A percentile compares a stretch with the other conserved stretches of the same genome.
Conservation (phyloP, 352 stramenopile genomes). For the Phytopythium delawarense region DNA sequence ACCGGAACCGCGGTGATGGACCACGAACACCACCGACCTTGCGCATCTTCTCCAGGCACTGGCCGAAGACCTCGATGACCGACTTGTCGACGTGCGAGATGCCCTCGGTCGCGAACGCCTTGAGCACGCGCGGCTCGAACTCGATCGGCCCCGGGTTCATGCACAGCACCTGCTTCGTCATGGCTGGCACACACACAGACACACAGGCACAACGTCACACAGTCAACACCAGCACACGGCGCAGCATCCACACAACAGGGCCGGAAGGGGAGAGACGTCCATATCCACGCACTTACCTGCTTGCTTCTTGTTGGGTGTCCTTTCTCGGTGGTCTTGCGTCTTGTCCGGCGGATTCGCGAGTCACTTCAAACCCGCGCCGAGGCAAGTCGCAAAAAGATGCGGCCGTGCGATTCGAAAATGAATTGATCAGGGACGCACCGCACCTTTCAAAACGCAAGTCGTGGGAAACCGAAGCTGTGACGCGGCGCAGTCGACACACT, state of each 20-base stretch:
- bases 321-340: neutral
- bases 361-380: conserved; percentile 1
- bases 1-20: too few relatives aligned
- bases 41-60: conserved; percentile 79
- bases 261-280: neutral
- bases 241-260: neutral
- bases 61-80: conserved; percentile 71
- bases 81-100: conserved; percentile 80
- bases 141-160: conserved; percentile 85
- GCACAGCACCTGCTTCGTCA: conserved; percentile 73
- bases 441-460: neutral
- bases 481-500: neutral
- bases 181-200: conserved; percentile 8
- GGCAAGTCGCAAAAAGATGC: neutral
- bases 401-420: conserved; percentile 7
- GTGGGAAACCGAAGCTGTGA: neutral
- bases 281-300: neutral
- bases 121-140: conserved; percentile 72
- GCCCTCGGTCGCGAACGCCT: conserved; percentile 62
- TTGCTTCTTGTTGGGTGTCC: neutral
- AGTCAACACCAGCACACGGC: neutral
- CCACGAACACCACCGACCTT: conserved; percentile 17
- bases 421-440: neutral
- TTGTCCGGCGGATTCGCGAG: conserved; percentile 2
- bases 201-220: neutral